phyloP scores from a whole-genome alignment of 176 grass and related monocot genomes.

The Carex scoparia region DNA sequence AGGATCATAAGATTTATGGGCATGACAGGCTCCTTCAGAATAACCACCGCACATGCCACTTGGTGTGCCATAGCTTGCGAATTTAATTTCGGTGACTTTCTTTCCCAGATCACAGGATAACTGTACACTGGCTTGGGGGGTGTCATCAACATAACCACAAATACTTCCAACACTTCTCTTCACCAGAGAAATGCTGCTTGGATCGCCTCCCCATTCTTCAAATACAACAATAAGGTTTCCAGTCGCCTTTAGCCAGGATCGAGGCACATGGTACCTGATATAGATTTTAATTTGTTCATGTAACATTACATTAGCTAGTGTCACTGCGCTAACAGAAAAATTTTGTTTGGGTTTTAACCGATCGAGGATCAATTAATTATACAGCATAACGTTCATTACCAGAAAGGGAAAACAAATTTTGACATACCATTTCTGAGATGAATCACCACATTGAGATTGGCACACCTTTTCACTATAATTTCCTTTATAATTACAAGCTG shows the following conservation, averaged over 20 bases:
- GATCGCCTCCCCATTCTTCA: slow-evolving; percentile 89
- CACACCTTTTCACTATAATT: slow-evolving; percentile 67
- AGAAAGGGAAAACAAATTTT: slow-evolving; percentile 5
- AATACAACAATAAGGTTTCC: slow-evolving; percentile 88
- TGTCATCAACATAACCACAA: slow-evolving; percentile 54
- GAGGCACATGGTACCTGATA: slow-evolving; percentile 95
- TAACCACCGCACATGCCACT: slow-evolving; percentile 69
- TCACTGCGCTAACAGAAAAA: background rate
- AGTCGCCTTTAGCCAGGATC: slow-evolving; percentile 85
- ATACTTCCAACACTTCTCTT: slow-evolving; percentile 65
- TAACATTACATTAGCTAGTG: background rate
- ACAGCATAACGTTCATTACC: background rate
- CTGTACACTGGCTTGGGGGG: slow-evolving; percentile 43
- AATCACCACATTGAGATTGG: slow-evolving; percentile 79
- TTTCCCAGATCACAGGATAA: slow-evolving; percentile 60
- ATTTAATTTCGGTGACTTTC: slow-evolving; percentile 78
- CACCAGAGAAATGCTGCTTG: slow-evolving; percentile 61
- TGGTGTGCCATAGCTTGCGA: slow-evolving; percentile 91
- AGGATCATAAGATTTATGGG: slow-evolving; percentile 82
- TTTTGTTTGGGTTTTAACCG: too few species aligned
- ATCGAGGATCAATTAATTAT: too few species aligned
- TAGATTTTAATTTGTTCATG: background rate
- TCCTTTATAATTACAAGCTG: slow-evolving; percentile 75
- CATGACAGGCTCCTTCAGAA: slow-evolving; percentile 75
- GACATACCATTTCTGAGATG: slow-evolving; percentile 82